Conservation (phyloP, 345 rosid genomes). For the Brassica juncea region DNA sequence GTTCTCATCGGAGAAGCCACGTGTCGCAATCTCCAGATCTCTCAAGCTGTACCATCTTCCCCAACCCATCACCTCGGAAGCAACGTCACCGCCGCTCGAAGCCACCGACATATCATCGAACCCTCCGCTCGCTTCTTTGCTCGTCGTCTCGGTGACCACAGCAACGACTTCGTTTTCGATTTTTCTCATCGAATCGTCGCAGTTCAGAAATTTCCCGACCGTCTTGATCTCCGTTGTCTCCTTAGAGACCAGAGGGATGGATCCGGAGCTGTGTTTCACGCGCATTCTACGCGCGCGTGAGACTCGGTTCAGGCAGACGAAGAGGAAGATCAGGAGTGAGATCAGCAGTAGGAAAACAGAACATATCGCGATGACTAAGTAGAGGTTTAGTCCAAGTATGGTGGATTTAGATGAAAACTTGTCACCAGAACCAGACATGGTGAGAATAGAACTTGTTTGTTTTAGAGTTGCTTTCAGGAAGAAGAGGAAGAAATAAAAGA, state of each 20-base stretch:
- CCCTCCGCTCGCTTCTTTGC: slow-evolving; percentile 47
- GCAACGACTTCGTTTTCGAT: slow-evolving; percentile 37
- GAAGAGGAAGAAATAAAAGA: background rate
- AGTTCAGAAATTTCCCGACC: slow-evolving; percentile 37
- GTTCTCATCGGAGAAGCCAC: slow-evolving; percentile 72
- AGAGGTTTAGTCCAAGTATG: slow-evolving; percentile 58
- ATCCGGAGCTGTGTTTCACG: slow-evolving; percentile 70
- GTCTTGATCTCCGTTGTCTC: slow-evolving; percentile 71
- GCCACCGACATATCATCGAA: slow-evolving; percentile 45
- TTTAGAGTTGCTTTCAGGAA: background rate
- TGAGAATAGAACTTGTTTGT: background rate
- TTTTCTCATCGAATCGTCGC: slow-evolving; percentile 35
- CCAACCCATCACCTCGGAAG: slow-evolving; percentile 70
- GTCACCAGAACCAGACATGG: slow-evolving; percentile 58
- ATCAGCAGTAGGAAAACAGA: slow-evolving; percentile 41
- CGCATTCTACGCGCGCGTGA: slow-evolving; percentile 58
- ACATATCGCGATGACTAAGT: slow-evolving; percentile 56
- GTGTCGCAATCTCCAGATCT: slow-evolving; percentile 90
- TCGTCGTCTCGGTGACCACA: background rate
- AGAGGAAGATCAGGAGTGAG: slow-evolving; percentile 56
- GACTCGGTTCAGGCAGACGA: slow-evolving; percentile 49
- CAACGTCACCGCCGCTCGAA: slow-evolving; percentile 54
- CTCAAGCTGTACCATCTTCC: slow-evolving; percentile 80
- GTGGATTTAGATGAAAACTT: slow-evolving; percentile 48
- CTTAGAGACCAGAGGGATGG: slow-evolving; percentile 70